phyloP scores from a whole-genome alignment of 768 basidiomycete genomes.

The Trametes gibbosa region DNA sequence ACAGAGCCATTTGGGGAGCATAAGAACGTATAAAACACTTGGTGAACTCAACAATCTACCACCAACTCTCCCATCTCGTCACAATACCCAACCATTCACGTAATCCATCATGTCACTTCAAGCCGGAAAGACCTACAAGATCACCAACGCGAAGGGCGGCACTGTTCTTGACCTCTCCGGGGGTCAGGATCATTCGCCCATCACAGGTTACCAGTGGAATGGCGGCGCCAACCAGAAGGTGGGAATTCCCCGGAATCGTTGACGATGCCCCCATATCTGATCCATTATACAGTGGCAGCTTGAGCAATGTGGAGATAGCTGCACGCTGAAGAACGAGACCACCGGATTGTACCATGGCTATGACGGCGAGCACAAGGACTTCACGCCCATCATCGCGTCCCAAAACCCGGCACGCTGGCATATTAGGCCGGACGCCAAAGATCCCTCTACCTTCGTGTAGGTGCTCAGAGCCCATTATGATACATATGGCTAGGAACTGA shows the following conservation, averaged over 20 bases:
- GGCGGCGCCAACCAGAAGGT: slow-evolving; percentile 50
- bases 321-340: slow-evolving; percentile 40
- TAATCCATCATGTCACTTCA: slow-evolving; percentile 26
- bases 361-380: slow-evolving; percentile 30
- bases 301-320: slow-evolving; percentile 33
- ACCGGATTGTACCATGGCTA: slow-evolving; percentile 42
- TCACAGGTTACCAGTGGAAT: slow-evolving; percentile 48
- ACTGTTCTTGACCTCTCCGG: slow-evolving; percentile 58
- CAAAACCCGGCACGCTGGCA: slow-evolving; percentile 44
- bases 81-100: neutral
- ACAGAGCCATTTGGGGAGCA: neutral
- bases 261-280: neutral
- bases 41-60: neutral
- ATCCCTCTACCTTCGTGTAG: slow-evolving; percentile 42
- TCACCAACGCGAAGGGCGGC: slow-evolving; percentile 50
- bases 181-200: slow-evolving; percentile 41
- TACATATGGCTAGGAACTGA: neutral
- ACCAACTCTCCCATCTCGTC: neutral
- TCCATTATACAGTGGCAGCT: slow-evolving; percentile 45
- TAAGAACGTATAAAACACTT: no score
- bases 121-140: slow-evolving; percentile 39
- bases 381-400: slow-evolving; percentile 36
- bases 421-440: slow-evolving; percentile 44
- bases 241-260: slow-evolving; percentile 1
- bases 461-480: slow-evolving; percentile 19